phyloP scores from a whole-genome alignment of 2,329 filamentous ascomycete genomes.

The Neopestalotiopsis rosae region DNA sequence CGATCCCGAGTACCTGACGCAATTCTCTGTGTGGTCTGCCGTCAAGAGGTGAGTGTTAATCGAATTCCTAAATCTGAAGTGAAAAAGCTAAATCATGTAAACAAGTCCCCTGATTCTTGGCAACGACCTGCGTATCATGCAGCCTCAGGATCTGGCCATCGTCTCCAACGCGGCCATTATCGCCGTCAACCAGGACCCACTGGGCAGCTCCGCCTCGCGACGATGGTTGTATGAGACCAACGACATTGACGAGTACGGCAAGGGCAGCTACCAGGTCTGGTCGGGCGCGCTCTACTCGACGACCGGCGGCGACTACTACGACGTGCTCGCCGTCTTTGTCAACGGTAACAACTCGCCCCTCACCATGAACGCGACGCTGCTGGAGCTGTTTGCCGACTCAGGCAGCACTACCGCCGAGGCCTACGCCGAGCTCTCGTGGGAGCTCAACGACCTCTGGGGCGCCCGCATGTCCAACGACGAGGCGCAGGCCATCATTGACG shows the following conservation, averaged over 20 bases:
- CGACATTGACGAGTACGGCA: slow-evolving; percentile 42
- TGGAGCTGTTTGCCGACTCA: slow-evolving; percentile 57
- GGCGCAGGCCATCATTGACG: slow-evolving; percentile 49
- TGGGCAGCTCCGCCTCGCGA: slow-evolving; percentile 44
- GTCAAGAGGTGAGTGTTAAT: slow-evolving; percentile 20
- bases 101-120: slow-evolving; percentile 26
- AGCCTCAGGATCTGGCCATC: slow-evolving; percentile 40
- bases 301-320: slow-evolving; percentile 47
- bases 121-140: slow-evolving; percentile 32
- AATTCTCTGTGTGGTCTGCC: slow-evolving; percentile 28
- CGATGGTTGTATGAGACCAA: slow-evolving; percentile 37
- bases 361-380: slow-evolving; percentile 54
- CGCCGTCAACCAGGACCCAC: slow-evolving; percentile 46
- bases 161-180: slow-evolving; percentile 48
- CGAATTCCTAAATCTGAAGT: background rate
- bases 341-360: slow-evolving; percentile 50
- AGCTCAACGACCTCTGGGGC: slow-evolving; percentile 61
- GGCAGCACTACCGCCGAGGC: slow-evolving; percentile 49
- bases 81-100: background rate
- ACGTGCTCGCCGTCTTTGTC: slow-evolving; percentile 51
- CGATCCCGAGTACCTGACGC: slow-evolving; percentile 26
- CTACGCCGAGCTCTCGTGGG: slow-evolving; percentile 48
- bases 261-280: slow-evolving; percentile 56
- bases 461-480: slow-evolving; percentile 55
- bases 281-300: slow-evolving; percentile 45